Evolutionary conservation across 225 moss, liverwort and hornwort genomes (phyloP).

Genomic region (Antitrichia curtipendula): DNA sequence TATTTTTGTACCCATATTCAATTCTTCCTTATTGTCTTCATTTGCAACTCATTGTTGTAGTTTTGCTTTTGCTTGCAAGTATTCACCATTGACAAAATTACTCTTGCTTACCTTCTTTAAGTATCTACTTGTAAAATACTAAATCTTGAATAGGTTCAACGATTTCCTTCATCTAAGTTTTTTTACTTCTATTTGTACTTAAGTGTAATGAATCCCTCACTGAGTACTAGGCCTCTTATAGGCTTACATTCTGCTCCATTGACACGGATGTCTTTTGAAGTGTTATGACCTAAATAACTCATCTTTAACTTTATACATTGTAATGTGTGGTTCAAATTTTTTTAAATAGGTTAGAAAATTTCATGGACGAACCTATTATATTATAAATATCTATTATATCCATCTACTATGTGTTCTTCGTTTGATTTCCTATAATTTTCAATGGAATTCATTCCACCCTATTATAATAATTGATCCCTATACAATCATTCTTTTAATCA

Average conservation of each 20-base stretch:
- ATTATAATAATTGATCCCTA: too few species aligned
- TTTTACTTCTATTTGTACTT: background rate
- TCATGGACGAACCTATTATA: too few species aligned
- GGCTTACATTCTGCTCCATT: background rate
- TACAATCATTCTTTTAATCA: too few species aligned
- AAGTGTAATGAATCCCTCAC: fast-evolving
- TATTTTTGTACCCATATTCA: fast-evolving
- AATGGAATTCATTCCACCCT: too few species aligned
- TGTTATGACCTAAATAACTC: background rate
- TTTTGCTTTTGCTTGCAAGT: background rate
- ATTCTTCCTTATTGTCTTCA: background rate
- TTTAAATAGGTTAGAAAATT: background rate
- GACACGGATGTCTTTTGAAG: background rate
- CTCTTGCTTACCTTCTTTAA: fast-evolving
- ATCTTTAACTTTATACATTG: background rate
- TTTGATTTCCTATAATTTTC: too few species aligned
- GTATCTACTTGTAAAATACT: background rate
- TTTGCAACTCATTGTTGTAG: background rate
- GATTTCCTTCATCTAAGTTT: background rate
- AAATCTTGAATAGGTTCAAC: fast-evolving
- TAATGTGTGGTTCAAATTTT: fast-evolving
- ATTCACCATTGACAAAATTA: fast-evolving
- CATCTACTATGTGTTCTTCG: too few species aligned
- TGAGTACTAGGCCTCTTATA: fast-evolving
- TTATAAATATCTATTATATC: too few species aligned